phyloP scores from a whole-genome alignment of 2,329 filamentous ascomycete species.

The Colletotrichum costaricense region DNA sequence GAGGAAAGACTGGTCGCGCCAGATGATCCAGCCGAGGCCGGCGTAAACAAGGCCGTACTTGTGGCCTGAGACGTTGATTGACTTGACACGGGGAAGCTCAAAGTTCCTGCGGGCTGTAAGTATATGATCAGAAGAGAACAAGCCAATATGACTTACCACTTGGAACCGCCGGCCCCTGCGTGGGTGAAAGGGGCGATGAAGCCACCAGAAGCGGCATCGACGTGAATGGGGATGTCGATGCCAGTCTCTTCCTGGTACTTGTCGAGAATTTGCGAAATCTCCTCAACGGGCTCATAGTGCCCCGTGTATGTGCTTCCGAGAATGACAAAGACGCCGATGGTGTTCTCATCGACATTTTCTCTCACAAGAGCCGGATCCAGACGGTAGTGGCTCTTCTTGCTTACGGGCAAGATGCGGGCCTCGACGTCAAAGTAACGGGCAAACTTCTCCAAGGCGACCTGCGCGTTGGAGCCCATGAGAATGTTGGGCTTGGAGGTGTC shows the following conservation, averaged over 20 bases:
- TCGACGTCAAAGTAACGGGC: conserved; percentile 81
- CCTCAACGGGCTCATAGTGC: conserved; percentile 78
- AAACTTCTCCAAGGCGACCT: conserved; percentile 80
- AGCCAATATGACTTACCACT: conserved; percentile 59
- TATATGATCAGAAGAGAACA: not conserved
- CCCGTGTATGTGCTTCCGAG: conserved; percentile 80
- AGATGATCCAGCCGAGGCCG: conserved; percentile 78
- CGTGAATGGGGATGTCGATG: conserved; percentile 74
- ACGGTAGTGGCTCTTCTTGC: conserved; percentile 67
- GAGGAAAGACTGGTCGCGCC: conserved; percentile 72
- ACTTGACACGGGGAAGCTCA: conserved; percentile 69
- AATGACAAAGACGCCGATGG: conserved; percentile 81
- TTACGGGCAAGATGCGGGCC: conserved; percentile 72
- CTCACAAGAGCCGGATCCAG: conserved; percentile 73
- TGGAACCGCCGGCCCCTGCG: conserved; percentile 64
- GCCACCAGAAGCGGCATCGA: conserved; percentile 70
- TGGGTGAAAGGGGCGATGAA: conserved; percentile 72
- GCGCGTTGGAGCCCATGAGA: conserved; percentile 79
- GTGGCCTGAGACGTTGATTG: conserved; percentile 73
- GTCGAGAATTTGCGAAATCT: conserved; percentile 73
- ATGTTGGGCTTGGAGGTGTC: conserved; percentile 76
- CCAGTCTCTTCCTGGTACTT: conserved; percentile 71
- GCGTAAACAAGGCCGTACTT: conserved; percentile 74
- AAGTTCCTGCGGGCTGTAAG: conserved; percentile 60
- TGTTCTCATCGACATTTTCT: conserved; percentile 79